Base-by-base conservation (phyloP, 2,329 filamentous ascomycete species). In the Arthroderma sp. region DNA sequence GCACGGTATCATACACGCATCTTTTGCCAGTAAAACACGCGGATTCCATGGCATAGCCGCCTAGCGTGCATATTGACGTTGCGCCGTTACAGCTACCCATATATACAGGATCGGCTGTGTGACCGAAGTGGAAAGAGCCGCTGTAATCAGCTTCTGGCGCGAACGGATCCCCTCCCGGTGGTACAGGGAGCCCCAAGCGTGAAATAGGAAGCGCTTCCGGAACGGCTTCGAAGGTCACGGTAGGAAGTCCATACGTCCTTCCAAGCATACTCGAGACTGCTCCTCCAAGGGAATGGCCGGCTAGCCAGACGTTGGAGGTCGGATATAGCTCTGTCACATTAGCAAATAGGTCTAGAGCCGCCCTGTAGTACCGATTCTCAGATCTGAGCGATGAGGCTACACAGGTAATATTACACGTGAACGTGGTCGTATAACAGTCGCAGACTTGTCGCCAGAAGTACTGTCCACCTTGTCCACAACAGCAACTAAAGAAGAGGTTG, bases 401-500 rank as follows among this genome's bases (percentile, higher is more conserved):
- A 68, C 93, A 98, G 0, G 91, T 95, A 64, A 88, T 85, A 75
- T 97, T 96, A 77, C 91, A 96, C 13, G 85, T 85, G 68, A 90
- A 97, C 0, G 90, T 88, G 9, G 83, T 82, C 1, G 87, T 88
- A 61, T 90, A 88, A 69, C 93, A 98, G 70, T 95, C 87, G 72
- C 93, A 98, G 57, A 95, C 90, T 68, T 94, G 86, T 60, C 87
- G 85, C 85, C 90, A 96, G 15, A 90, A 83, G 74, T 85, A 90
- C 62, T 90, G 88, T 0, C 91, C 90, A 65, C 94, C 91, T 73
- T 96, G 90, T 2, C 84, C 93, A 72, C 93, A 98, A 72, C 93
- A 98, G 74, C 93, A 98, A 68, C 91, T 95, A 74, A 96, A 96
- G 73, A 95, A 95, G 8, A 98, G 78, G 68, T 98, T 98, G 73